Evolutionary conservation across 805 yeast species (phyloP), one percentile per base, ranked within the genome.

Genomic region (Hanseniaspora nectarophila): DNA sequence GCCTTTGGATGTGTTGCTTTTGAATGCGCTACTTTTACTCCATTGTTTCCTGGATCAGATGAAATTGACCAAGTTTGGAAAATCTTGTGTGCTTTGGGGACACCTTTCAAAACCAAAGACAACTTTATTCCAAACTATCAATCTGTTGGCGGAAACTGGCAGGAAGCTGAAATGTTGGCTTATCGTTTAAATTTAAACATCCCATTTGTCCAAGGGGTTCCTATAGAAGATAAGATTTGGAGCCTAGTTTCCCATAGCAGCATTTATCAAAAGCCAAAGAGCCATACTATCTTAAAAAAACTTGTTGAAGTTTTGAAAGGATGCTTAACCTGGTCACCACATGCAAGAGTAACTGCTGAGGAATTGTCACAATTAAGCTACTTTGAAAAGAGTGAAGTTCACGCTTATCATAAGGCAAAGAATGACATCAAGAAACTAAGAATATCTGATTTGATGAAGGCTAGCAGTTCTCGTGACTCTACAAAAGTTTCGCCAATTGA

Each of bases 21-120:
- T 6, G 95, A 85, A 62, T 71, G 80, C 42, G 83, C 85, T 21
- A 79, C 79, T 42, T 78, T 84, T 59, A 63, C 72, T 34, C 95
- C 97, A 1, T 69, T 89, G 32, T 85, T 90, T 61, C 94, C 96
- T 0, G 97, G 97, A 0, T 62, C 73, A 15, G 76, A 80, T 62
- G 92, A 85, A 61, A 60, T 81, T 46, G 95, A 89, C 61, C 97
- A 89, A 69, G 73, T 81, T 12, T 75, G 78, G 75, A 76, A 73
- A 61, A 80, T 85, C 7, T 64, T 85, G 54, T 74, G 76, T 55
- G 70, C 77, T 8, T 70, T 90, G 45, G 97, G 97, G 0, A 74
- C 83, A 5, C 97, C 97, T 0, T 65, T 68, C 29, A 60, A 67
- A 13, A 56, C 57, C 3, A 58, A 58, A 45, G 58, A 55, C 7